Conservation (phyloP, 305 asterid genomes). For the Fraxinus sp. region DNA sequence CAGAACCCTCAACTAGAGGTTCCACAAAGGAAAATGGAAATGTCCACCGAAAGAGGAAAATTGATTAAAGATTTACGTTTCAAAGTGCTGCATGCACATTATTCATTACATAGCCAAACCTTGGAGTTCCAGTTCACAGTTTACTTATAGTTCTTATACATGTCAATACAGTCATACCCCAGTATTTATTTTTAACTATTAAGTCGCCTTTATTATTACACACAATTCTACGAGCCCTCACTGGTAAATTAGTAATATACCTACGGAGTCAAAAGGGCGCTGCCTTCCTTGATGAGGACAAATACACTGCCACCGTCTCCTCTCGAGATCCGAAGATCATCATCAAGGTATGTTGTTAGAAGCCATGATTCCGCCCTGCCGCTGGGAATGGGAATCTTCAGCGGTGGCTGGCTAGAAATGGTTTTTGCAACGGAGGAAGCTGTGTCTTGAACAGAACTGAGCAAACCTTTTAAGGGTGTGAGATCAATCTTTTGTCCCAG, state of each 20-base stretch:
- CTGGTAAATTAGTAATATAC: not conserved
- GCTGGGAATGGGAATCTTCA: slow-evolving; percentile 62
- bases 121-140: not conserved
- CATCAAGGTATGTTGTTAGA: slow-evolving; percentile 80
- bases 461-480: slow-evolving; percentile 71
- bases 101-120: not conserved
- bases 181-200: not conserved
- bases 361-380: slow-evolving; percentile 75
- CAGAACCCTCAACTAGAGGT: not conserved
- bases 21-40: not conserved
- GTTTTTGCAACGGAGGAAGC: slow-evolving; percentile 80
- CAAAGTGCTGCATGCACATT: not conserved
- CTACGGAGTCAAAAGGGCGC: slow-evolving; percentile 53
- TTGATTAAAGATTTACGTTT: not conserved
- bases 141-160: not conserved
- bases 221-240: not conserved
- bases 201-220: not conserved
- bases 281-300: slow-evolving; percentile 77
- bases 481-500: slow-evolving; percentile 84
- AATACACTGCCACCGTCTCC: slow-evolving; percentile 85
- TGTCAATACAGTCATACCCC: not conserved
- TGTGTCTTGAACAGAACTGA: slow-evolving; percentile 73
- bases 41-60: not conserved
- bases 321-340: slow-evolving; percentile 77
- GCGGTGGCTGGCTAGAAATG: slow-evolving; percentile 71